Evolutionary conservation across 495 filamentous ascomycete species (phyloP), one percentile per base, ranked within the genome.

Genomic region (Penicillium samsonianum): DNA sequence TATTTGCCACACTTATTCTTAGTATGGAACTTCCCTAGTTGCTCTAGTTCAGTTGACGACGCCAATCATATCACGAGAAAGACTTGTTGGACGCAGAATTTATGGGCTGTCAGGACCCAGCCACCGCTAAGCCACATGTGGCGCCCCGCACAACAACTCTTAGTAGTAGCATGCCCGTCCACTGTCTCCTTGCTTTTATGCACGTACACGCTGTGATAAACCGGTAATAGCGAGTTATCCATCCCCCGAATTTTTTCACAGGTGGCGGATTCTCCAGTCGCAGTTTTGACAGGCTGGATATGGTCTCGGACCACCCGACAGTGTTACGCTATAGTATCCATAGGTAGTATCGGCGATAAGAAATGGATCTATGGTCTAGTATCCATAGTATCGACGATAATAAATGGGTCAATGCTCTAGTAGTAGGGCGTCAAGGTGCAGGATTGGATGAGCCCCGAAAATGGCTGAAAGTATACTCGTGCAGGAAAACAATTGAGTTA

Each of bases 401-500:
- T 8, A 28, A 22, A 31, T 23, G 30, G 19, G 11, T 50, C 5
- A 16, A 22, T 44, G 20, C 30, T 14, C 19, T 16, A 14, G 4
- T 5, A 22, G 19, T 9, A 50, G 37, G 19, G 19, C 12, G 11
- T 37, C 50, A 53, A 43, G 50, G n/a, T 20, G 11, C 35, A 42
- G n/a, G n/a, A n/a, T n/a, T n/a, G 6, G 40, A 35, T 53, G 51
- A 31, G 3, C 20, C 31, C 52, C 53, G 56, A 62, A 63, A 57
- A 59, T 31, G 44, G 43, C 57, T 41, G 56, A 63, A 65, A 65
- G 46, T 44, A 58, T 55, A 50, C 26, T 55, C 55, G 55, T 58
- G 50, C 59, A 67, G 53, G 37, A 33, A 33, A 55, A 49, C 43
- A 60, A 49, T 23, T 46, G 49, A 53, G 57, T 60, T 62, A 59